Base-by-base conservation (phyloP, 176 grass and related monocot species). In the Hordeum vulgare region DNA sequence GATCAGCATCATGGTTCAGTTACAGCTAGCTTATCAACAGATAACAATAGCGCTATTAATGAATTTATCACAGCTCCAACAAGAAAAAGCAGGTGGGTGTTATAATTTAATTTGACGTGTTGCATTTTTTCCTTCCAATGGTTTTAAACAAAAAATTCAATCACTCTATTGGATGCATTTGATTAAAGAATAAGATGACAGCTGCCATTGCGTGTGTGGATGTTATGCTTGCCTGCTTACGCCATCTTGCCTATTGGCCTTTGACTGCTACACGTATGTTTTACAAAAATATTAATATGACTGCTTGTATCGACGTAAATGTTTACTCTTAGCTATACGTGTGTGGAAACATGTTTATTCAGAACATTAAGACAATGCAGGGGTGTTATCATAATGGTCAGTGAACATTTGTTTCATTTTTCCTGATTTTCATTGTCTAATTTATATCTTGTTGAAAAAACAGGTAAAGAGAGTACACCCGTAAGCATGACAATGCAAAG, bases 1-100 rank as follows among this genome's bases (percentile, higher is more conserved):
- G 71, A 89, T 63, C 25, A 78, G 31, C 26, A 42, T 53, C 60
- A 65, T 51, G 66, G 85, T 85, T 86, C 72, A 44, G 59, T 64
- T 76, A 71, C 74, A 61, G 17, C 81, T 74, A 39, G 79, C 53
- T 53, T 61, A 79, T 84, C 76, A 76, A 45, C 79, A 29, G 21
- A 86, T 40, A 42, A n/a, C 26, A 61, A 13, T 44, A 64, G 61
- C 77, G 13, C 23, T 11, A 69, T 72, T 37, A 35, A 75, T 76
- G 24, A 70, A 51, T 44, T 60, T 57, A 12, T 21, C 25, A 41
- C 34, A 60, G 11, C 34, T 56, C 49, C 34, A 3, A 75, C 36
- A 84, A 79, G 25, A 58, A 78, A 66, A 10, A 66, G 11, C 81
- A 74, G 45, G 86, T 88, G 31, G 64, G 11, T 79, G 27, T 57